Evolutionary conservation across 768 basidiomycete genomes (phyloP), one percentile per base, ranked within the genome.

Genomic region (Suillus alpinus): DNA sequence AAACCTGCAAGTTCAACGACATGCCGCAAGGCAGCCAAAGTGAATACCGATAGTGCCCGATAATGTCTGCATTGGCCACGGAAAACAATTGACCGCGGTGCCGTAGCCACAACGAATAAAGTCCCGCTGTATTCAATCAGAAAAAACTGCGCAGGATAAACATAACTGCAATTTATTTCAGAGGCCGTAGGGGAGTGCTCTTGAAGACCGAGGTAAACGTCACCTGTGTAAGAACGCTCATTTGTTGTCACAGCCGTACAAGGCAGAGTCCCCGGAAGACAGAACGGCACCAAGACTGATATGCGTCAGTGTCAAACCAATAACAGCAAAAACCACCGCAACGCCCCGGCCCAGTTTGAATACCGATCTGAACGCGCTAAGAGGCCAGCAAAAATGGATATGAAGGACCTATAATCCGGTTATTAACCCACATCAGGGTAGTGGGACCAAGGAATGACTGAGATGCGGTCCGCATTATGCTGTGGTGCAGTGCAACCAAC

Each of bases 1-100:
- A 74, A 55, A 29, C 14, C 16, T 69, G 57, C 18, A 58, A 8
- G 53, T 23, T 34, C 29, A 34, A 37, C 44, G 32, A 32, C 39
- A 18, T 51, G 47, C 31, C 47, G 16, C 16, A 37, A 55, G 53
- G 53, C 3, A 26, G 53, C 23, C 53, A 39, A 55, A 55, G 53
- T 55, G 26, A 55, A 55, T 55, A 55, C 53, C 53, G 52, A 53
- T 9, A 36, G 20, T 1, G 20, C 5, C 20, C 23, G 37, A 55
- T 18, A 26, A 6, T 0, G 23, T 26, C 23, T 53, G 14, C n/a
- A 26, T 9, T 16, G 16, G 23, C 18, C 37, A 12, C 37, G 36
- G 10, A 55, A 10, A 39, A 16, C 26, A 26, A 26, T 12, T 55
- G 36, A 18, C 16, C 23, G 37, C 23, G 6, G 37, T 55, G 16